A percentile compares a stretch with the other conserved stretches of the same genome.
phyloP scores from a whole-genome alignment of 208 protist species.

The Leptomonas seymouri region DNA sequence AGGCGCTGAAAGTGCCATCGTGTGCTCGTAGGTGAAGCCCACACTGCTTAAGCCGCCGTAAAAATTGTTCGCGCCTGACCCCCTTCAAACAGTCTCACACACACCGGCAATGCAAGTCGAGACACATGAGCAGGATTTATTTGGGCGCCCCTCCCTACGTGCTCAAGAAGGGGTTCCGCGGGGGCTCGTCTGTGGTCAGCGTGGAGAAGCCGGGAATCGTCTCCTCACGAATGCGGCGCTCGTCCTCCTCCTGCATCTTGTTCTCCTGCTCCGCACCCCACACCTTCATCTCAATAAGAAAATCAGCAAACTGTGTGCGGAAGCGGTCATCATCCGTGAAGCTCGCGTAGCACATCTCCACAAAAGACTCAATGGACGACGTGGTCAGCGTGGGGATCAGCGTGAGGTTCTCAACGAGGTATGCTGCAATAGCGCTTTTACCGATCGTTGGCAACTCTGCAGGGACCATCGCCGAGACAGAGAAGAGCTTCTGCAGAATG shows the following conservation, averaged over 20 bases:
- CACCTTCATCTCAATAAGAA: slow-evolving; percentile 84
- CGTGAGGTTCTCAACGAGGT: slow-evolving; percentile 58
- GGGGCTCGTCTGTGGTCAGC: slow-evolving; percentile 26
- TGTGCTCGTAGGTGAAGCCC: too few relatives aligned
- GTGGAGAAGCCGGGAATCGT: slow-evolving; percentile 59
- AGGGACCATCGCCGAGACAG: slow-evolving; percentile 63
- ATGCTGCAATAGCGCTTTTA: slow-evolving; percentile 48
- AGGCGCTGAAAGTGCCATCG: too few relatives aligned
- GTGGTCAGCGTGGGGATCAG: slow-evolving; percentile 71
- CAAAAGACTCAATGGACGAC: slow-evolving; percentile 53
- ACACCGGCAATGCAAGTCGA: too few relatives aligned
- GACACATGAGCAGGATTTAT: too few relatives aligned
- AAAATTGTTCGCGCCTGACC: too few relatives aligned
- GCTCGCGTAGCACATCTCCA: slow-evolving; percentile 51
- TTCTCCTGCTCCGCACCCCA: slow-evolving; percentile 91
- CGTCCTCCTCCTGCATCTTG: slow-evolving; percentile 68
- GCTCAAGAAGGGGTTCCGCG: slow-evolving; percentile 6
- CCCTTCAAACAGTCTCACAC: too few relatives aligned
- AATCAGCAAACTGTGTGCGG: slow-evolving; percentile 65
- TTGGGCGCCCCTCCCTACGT: background rate
- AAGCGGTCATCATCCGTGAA: slow-evolving; percentile 51
- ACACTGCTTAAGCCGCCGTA: too few relatives aligned
- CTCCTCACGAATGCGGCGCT: slow-evolving; percentile 50
- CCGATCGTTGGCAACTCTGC: slow-evolving; percentile 54
- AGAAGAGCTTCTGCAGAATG: slow-evolving; percentile 81